A percentile compares a stretch with the other conserved stretches of the same genome.
Conservation (phyloP, 2,329 filamentous ascomycete genomes). For the Colletotrichum lupini region DNA sequence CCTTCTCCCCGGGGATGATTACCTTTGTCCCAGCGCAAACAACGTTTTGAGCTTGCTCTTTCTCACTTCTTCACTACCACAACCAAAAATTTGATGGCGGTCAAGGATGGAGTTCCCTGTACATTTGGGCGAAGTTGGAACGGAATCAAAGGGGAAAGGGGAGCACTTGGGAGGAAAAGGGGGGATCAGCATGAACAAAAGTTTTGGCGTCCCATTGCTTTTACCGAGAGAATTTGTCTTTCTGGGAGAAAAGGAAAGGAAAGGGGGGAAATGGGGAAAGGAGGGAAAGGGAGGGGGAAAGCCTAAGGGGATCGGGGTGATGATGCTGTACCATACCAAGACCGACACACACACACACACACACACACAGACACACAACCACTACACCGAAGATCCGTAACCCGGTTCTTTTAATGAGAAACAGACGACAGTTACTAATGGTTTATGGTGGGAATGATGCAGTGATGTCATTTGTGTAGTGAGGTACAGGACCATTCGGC, state of each 20-base stretch:
- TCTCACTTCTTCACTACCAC: constrained; percentile 1
- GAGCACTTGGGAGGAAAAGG: constrained; percentile 25
- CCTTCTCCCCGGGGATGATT: not conserved
- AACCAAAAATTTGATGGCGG: not conserved
- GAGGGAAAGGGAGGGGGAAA: not conserved
- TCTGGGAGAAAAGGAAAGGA: constrained; percentile 15
- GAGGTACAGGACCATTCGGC: not conserved
- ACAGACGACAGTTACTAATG: constrained; percentile 32
- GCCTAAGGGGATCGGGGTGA: constrained; percentile 20
- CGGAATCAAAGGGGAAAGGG: constrained; percentile 3
- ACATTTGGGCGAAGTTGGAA: constrained; percentile 11
- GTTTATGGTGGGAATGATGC: not conserved
- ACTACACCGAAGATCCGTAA: constrained; percentile 28
- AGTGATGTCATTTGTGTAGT: not conserved
- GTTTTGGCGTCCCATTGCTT: constrained; percentile 33
- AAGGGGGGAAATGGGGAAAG: constrained; percentile 2
- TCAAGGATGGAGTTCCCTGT: constrained; percentile 14
- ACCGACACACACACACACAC: constrained; percentile 15
- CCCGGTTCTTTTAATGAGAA: constrained; percentile 32
- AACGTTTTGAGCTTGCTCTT: constrained; percentile 15
- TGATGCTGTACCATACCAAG: constrained; percentile 34
- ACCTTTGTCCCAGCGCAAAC: not conserved
- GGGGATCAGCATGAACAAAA: constrained; percentile 33
- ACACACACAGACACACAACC: constrained; percentile 9
- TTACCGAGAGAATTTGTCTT: constrained; percentile 20